Evolutionary conservation across 352 stramenopile species (phyloP), one percentile per base, ranked within the genome.

Genomic region (Phytophthora agathidicida): DNA sequence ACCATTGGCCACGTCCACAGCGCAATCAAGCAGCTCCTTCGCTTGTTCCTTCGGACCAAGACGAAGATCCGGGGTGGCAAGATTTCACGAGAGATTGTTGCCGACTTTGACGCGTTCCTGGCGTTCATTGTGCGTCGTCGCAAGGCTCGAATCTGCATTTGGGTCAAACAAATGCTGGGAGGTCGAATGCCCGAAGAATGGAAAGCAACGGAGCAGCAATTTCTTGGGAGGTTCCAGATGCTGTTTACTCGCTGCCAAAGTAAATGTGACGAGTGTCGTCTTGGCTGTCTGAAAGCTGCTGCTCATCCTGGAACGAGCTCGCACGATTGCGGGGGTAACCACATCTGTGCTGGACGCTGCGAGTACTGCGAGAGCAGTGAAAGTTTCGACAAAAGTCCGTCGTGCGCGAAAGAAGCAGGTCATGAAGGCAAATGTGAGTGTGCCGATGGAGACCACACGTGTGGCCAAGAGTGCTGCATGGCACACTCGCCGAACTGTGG

Each of bases 361-460:
- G 54, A 63, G 27, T 91, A 87, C 48, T 94, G 85, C 23, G 47
- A 74, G 2, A 57, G 38, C 11, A 60, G 32, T 14, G 68, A 61
- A 5, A 32, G 56, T 1, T 56, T 20, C 0, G 65, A 49, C 0
- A 77, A 76, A 20, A 73, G 66, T 7, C 74, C 77, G 8, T 33
- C 39, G 1, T 94, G 85, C 23, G 33, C 48, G 1, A 86, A 84
- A 51, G 70, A 75, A 57, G 69, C 80, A 41, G 80, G 85, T 1
- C 85, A 94, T 38, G 73, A 82, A 48, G 85, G 83, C 3, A 67
- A 59, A 28, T 94, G 85, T 42, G 84, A 92, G 16, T 92, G 85
- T 37, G 43, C 33, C 1, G 39, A 71, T 17, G 79, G 80, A 13
- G 77, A 89, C 49, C 85, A 94, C 60, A 91, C 85, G 3, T 94